Evolutionary conservation across 2,329 filamentous ascomycete genomes (phyloP).

Genomic region (Claviceps arundinis): DNA sequence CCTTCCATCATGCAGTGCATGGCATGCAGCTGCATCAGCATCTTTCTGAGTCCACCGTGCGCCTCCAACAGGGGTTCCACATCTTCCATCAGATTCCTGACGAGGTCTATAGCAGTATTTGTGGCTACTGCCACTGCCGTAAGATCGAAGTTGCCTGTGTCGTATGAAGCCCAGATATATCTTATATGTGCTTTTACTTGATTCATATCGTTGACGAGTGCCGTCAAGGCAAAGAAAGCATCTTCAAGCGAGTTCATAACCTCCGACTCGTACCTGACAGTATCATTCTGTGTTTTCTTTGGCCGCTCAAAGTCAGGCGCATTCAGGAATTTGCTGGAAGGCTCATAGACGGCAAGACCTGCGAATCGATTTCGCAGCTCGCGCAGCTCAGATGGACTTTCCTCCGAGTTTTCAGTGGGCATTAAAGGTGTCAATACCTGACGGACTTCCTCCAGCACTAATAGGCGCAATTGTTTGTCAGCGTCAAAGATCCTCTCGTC

Average conservation of each 20-base stretch:
- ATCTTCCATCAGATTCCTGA: slow-evolving; percentile 18
- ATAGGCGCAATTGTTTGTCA: slow-evolving; percentile 7
- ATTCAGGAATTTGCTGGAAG: slow-evolving; percentile 22
- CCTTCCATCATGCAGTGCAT: neutral
- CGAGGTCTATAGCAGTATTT: slow-evolving; percentile 23
- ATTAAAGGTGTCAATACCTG: slow-evolving; percentile 15
- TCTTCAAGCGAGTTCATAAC: slow-evolving; percentile 12
- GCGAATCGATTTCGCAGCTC: slow-evolving; percentile 20
- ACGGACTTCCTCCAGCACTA: slow-evolving; percentile 21
- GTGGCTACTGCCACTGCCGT: slow-evolving; percentile 22
- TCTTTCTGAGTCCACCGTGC: slow-evolving; percentile 11
- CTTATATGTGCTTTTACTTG: slow-evolving; percentile 14
- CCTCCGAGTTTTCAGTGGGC: neutral
- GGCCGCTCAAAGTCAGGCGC: slow-evolving; percentile 12
- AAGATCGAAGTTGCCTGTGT: slow-evolving; percentile 14
- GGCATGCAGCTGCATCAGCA: slow-evolving; percentile 9
- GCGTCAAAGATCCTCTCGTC: neutral
- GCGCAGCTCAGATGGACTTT: neutral
- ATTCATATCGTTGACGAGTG: slow-evolving; percentile 19
- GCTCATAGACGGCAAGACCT: slow-evolving; percentile 22
- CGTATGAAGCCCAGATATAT: slow-evolving; percentile 19
- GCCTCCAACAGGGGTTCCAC: slow-evolving; percentile 13
- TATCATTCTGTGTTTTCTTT: neutral
- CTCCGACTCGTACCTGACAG: slow-evolving; percentile 20
- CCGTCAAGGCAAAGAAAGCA: slow-evolving; percentile 13